These are phyloP conservation scores for Miamiensis avidus DNA, from an alignment of 169 alveolate genomes.

Conservation along the genomic window DNA sequence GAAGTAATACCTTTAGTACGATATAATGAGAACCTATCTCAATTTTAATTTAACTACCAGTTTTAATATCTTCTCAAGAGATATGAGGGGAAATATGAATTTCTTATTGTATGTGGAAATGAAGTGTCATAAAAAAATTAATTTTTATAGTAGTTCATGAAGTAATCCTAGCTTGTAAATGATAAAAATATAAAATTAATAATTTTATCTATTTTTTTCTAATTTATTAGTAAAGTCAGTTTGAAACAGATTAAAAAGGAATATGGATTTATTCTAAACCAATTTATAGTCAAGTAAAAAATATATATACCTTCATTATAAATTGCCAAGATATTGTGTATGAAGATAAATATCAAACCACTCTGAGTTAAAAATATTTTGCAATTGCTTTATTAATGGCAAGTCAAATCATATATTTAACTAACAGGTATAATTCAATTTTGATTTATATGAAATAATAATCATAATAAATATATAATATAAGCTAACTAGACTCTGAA, in stretches of 20 bases:
- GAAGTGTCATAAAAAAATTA: neutral
- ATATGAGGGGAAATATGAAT: neutral
- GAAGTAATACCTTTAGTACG: neutral
- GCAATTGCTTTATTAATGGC: neutral
- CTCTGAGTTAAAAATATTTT: too few species aligned
- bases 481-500: too few species aligned
- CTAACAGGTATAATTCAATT: neutral
- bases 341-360: neutral
- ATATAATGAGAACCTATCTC: too few species aligned
- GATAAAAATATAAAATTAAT: too few species aligned
- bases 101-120: neutral
- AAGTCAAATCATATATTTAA: neutral
- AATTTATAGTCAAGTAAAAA: neutral
- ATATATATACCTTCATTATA: neutral
- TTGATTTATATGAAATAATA: too few species aligned
- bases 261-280: neutral
- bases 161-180: neutral
- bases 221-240: neutral
- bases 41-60: neutral
- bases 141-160: neutral
- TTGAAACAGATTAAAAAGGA: neutral
- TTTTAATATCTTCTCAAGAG: neutral
- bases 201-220: too few species aligned
- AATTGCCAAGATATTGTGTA: too few species aligned
- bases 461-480: too few species aligned